Evolutionary conservation across 371 early-diverging fungal species (phyloP).

Genomic region (Apophysomyces trapeziformis): DNA sequence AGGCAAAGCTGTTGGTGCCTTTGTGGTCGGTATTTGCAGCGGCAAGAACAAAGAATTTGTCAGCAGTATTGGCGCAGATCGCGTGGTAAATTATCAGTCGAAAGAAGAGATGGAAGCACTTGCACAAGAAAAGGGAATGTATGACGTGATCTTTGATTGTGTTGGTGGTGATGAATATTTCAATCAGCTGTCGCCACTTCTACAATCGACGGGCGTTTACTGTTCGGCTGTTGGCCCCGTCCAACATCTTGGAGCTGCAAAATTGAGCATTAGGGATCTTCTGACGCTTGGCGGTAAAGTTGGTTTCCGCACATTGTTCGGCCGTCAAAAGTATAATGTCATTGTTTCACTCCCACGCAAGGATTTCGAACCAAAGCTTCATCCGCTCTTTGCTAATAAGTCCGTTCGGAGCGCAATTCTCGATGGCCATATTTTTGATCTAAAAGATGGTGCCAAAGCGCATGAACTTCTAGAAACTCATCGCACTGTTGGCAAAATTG

Average conservation of each 20-base stretch:
- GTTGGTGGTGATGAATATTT: constrained; percentile 61
- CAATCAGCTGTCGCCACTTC: constrained; percentile 27
- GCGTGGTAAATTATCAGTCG: constrained; percentile 60
- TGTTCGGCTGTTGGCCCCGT: constrained; percentile 51
- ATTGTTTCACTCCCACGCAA: constrained; percentile 19
- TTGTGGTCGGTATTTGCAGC: constrained; percentile 71
- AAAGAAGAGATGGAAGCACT: constrained; percentile 29
- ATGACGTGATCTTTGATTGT: constrained; percentile 54
- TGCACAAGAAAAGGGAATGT: constrained; percentile 26
- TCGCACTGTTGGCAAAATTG: constrained; percentile 59
- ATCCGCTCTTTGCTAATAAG: constrained; percentile 12
- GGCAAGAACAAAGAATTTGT: constrained; percentile 54
- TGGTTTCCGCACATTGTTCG: constrained; percentile 16
- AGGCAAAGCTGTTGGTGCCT: constrained; percentile 58
- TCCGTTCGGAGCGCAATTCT: constrained; percentile 16
- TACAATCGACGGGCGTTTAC: constrained; percentile 43
- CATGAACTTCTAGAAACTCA: constrained; percentile 43
- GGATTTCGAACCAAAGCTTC: constrained; percentile 1
- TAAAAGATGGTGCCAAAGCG: constrained; percentile 49
- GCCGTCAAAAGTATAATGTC: constrained; percentile 16
- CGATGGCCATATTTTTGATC: constrained; percentile 22
- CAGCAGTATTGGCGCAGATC: constrained; percentile 61
- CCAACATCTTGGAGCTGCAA: constrained; percentile 25
- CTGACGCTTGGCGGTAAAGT: constrained; percentile 14
- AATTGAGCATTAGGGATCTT: constrained; percentile 19